A percentile compares a stretch with the other conserved stretches of the same genome.
Evolutionary conservation across 495 filamentous ascomycete genomes (phyloP).

Genomic region (Stereocaulon alpinum): DNA sequence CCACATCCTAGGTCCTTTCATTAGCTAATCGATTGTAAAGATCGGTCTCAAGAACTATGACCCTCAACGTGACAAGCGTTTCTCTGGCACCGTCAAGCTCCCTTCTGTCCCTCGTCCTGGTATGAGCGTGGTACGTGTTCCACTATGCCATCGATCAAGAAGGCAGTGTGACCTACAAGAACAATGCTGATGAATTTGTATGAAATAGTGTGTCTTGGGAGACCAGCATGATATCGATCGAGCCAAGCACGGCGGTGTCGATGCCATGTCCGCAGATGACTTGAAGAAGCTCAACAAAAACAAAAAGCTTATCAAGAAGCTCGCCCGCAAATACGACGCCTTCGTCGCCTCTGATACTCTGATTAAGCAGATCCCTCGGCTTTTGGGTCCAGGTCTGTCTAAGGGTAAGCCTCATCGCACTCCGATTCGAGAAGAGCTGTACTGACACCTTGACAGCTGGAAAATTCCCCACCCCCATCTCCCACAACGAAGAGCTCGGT

Average conservation of each 20-base stretch:
- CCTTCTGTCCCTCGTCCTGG: constrained; percentile 80
- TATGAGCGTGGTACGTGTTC: constrained; percentile 69
- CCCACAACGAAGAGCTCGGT: constrained; percentile 84
- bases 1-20: neutral
- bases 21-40: neutral
- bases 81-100: constrained; percentile 95
- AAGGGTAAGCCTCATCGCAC: constrained; percentile 51
- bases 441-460: constrained; percentile 50
- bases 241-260: constrained; percentile 93
- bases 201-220: constrained; percentile 75
- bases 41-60: constrained; percentile 99
- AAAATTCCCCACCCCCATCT: constrained; percentile 98
- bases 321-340: constrained; percentile 98
- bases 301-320: constrained; percentile 99
- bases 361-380: constrained; percentile 99
- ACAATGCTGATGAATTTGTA: constrained; percentile 16
- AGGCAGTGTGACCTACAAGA: neutral
- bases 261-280: constrained; percentile 95
- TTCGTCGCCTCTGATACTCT: constrained; percentile 92
- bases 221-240: constrained; percentile 99
- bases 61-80: constrained; percentile 99
- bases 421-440: neutral
- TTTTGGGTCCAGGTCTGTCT: constrained; percentile 94
- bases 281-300: constrained; percentile 99
- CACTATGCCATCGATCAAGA: neutral